phyloP scores from a whole-genome alignment of 352 stramenopile genomes.

The Phytopythium vexans region DNA sequence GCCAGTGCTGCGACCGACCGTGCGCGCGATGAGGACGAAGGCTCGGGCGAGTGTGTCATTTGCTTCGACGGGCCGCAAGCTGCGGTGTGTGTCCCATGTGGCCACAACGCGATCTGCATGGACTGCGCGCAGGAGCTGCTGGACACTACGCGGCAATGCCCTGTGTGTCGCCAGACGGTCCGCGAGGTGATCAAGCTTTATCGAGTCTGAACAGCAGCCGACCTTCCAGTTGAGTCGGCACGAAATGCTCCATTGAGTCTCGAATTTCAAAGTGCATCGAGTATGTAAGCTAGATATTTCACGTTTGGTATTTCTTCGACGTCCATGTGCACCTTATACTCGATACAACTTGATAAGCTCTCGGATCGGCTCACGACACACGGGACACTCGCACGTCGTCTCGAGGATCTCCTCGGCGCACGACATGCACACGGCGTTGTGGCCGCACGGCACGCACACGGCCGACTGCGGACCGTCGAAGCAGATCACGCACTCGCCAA shows the following conservation, averaged over 20 bases:
- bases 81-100: conserved; percentile 79
- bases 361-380: conserved; percentile 62
- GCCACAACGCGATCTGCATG: conserved; percentile 87
- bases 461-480: conserved; percentile 71
- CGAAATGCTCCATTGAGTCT: background rate
- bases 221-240: background rate
- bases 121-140: conserved; percentile 68
- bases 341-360: conserved; percentile 81
- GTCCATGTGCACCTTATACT: conserved; percentile 29
- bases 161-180: conserved; percentile 71
- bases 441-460: conserved; percentile 78
- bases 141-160: conserved; percentile 56
- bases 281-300: background rate
- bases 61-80: conserved; percentile 78
- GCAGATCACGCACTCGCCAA: conserved; percentile 76
- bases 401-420: conserved; percentile 70
- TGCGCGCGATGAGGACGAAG: background rate
- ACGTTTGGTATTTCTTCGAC: conserved; percentile 1
- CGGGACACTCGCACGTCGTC: conserved; percentile 57
- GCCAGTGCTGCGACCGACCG: background rate
- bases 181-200: conserved; percentile 79
- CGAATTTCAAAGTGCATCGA: background rate
- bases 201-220: conserved; percentile 37
- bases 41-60: conserved; percentile 63
- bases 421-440: conserved; percentile 81